Conservation (phyloP, 2,329 filamentous ascomycete genomes). For the Iodosphaeria phyllophila region DNA sequence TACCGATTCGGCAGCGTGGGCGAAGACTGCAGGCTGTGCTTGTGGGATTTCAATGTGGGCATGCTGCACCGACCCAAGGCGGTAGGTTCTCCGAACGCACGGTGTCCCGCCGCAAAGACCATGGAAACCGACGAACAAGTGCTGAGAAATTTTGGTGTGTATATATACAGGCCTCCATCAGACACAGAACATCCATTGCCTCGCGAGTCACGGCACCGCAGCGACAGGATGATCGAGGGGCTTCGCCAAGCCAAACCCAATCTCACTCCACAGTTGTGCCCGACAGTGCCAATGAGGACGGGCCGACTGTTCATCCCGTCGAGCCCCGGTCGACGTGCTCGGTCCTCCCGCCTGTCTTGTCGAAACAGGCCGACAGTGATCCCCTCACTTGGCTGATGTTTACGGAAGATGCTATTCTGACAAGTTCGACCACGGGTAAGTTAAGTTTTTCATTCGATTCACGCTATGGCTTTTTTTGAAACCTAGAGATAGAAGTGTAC, state of each 20-base stretch:
- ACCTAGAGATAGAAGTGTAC: too few species aligned
- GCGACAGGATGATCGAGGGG: constrained; percentile 43
- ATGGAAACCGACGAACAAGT: background rate
- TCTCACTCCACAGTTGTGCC: constrained; percentile 51
- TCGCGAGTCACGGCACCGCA: constrained; percentile 29
- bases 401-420: constrained; percentile 81
- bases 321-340: constrained; percentile 72
- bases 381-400: constrained; percentile 86
- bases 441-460: constrained; percentile 5
- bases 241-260: constrained; percentile 37
- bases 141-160: background rate
- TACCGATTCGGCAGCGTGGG: constrained; percentile 94
- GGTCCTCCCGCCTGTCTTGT: constrained; percentile 79
- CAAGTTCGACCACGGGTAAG: constrained; percentile 77
- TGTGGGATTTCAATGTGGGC: constrained; percentile 96
- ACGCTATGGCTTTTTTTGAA: too few species aligned
- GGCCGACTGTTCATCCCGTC: too few species aligned
- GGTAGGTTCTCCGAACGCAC: constrained; percentile 28
- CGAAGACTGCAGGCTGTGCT: constrained; percentile 72
- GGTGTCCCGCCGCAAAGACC: background rate
- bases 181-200: constrained; percentile 35
- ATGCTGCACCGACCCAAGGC: constrained; percentile 87
- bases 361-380: constrained; percentile 70
- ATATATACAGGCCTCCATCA: constrained; percentile 32
- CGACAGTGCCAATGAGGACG: constrained; percentile 30